These are phyloP conservation scores for Podosphaera fusca DNA, from an alignment of 2,329 filamentous ascomycete genomes.

Conservation along the genomic window DNA sequence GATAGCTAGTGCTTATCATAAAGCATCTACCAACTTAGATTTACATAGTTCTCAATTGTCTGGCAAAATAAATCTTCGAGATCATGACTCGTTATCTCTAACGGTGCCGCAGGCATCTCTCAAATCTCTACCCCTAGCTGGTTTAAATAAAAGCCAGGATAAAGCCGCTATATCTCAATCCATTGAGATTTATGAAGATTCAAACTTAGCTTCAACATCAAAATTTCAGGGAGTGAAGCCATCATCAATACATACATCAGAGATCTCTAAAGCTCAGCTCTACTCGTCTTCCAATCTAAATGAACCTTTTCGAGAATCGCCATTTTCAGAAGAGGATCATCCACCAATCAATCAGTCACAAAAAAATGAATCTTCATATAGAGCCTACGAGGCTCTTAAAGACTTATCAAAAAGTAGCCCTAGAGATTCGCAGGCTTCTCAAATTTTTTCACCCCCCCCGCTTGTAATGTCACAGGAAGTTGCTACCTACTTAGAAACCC, in stretches of 20 bases:
- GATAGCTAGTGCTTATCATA: not conserved
- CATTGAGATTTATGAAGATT: not conserved
- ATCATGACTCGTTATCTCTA: slow-evolving; percentile 11
- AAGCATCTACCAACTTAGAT: not conserved
- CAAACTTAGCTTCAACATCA: not conserved
- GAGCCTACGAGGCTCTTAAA: not conserved
- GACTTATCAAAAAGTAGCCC: not conserved
- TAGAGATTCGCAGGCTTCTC: not conserved
- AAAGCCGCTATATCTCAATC: not conserved
- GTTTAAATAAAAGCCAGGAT: not conserved
- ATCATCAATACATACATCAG: not conserved
- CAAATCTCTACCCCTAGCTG: not conserved
- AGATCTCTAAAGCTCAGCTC: not conserved
- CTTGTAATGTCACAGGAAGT: not conserved
- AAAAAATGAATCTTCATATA: not conserved
- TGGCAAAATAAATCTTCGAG: not conserved
- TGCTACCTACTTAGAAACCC: not conserved
- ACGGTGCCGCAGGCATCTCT: slow-evolving; percentile 5
- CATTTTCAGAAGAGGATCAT: not conserved
- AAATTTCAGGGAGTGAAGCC: not conserved
- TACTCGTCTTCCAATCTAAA: not conserved
- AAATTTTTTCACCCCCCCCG: not conserved
- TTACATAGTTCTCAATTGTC: not conserved
- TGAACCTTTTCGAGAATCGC: not conserved
- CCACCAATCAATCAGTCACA: not conserved